Percentiles rank a stretch among this genome's conserved stretches.
These are phyloP conservation scores for Wickerhamomyces silvicola DNA, from an alignment of 805 yeast genomes.

Conservation along the genomic window DNA sequence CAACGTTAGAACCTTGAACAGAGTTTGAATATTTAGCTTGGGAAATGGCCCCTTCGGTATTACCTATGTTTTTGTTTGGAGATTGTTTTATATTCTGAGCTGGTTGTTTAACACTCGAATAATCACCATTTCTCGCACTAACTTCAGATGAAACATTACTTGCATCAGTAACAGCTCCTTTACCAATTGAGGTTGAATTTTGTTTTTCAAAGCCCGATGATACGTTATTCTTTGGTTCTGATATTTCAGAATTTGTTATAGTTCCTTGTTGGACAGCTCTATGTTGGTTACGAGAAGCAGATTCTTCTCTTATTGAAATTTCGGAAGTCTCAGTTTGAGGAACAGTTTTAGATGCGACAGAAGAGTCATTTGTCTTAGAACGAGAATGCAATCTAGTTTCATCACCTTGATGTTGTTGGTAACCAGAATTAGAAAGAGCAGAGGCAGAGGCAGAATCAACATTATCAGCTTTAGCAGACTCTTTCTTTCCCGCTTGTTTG, in stretches of 20 bases:
- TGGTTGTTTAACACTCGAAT: conserved; percentile 6
- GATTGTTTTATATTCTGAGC: conserved; percentile 5
- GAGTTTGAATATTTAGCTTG: neutral
- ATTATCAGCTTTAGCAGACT: neutral
- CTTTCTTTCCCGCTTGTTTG: conserved; percentile 1
- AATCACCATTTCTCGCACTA: conserved; percentile 9
- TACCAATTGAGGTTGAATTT: no score
- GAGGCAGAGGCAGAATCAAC: conserved; percentile 1
- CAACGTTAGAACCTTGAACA: neutral
- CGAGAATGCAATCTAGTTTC: conserved; percentile 5
- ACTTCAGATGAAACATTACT: conserved; percentile 12
- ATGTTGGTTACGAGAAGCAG: no score
- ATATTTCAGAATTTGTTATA: no score
- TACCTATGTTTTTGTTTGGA: conserved; percentile 8
- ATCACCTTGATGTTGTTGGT: conserved; percentile 5
- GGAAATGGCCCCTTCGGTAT: conserved; percentile 5
- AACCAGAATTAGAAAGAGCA: conserved; percentile 8
- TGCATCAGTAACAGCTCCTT: no score
- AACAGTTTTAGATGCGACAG: conserved; percentile 16
- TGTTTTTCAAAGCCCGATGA: no score
- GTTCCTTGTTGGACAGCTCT: no score
- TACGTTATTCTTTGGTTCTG: no score
- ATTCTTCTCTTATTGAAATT: no score
- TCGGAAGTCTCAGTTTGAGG: no score
- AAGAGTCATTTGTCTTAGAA: conserved; percentile 4